Base-by-base conservation (phyloP, 2,329 filamentous ascomycete species). In the Phialophora tarda region DNA sequence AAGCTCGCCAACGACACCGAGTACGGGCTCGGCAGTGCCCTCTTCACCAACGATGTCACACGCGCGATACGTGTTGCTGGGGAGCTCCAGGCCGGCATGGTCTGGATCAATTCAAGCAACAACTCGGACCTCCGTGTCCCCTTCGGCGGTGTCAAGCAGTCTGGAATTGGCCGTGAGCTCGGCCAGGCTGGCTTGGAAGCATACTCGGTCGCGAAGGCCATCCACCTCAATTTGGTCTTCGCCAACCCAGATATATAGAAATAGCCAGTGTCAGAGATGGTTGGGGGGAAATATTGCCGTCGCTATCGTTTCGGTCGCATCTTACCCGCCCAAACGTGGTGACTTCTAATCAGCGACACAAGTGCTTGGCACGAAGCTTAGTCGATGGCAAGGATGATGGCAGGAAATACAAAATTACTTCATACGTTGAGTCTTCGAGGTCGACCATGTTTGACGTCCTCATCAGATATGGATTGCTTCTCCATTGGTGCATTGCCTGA, bases 61-160 rank as follows among this genome's bases (percentile, higher is more conserved):
- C 12, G 34, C 4, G 34, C 34, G 3, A 41, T 41, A 5, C 34
- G 34, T 5, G 34, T 41, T 7, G 34, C 34, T 0, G 12, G 34
- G 0, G 34, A 41, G 4, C 34, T 41, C 14, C 34, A 80, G 65
- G 74, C 78, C 1, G 79, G 79, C 17, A 81, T 78, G 76, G 78
- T 80, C 1, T 81, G 79, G 79, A 74, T 81, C 21, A 81, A 81
- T 62, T 80, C 76, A 28, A 78, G 76, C 34, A 76, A 78, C 63
- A 77, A 80, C 57, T 77, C 75, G 44, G 77, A 81, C 65, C 74
- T 73, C 0, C 72, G 76, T 0, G 69, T 80, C 8, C 78, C 79
- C 0, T 80, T 79, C 64, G 79, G 79, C 24, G 79, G 79, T 41
- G 77, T 58, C 86, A 85, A 4, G 75, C 76, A 71, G 32, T 50